A percentile compares a stretch with the other conserved stretches of the same genome.
These are phyloP conservation scores for Citrus inodora DNA, from an alignment of 345 rosid species.

Conservation along the genomic window DNA sequence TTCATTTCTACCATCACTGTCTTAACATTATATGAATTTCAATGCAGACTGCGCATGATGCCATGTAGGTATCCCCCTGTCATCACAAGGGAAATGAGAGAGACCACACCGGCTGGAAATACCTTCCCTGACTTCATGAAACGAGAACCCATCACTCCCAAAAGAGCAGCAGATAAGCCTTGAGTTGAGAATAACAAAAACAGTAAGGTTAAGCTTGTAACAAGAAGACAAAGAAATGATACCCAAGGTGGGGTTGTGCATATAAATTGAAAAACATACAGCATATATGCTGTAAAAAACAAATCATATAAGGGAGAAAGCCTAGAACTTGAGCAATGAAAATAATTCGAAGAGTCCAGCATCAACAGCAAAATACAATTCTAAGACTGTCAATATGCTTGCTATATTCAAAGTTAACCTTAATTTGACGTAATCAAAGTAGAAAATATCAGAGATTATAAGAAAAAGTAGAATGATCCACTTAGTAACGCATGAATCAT, in stretches of 20 bases:
- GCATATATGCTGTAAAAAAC: neutral
- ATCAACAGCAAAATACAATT: neutral
- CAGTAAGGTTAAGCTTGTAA: neutral
- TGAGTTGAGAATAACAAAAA: slow-evolving; percentile 11
- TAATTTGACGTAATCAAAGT: neutral
- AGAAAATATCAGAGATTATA: neutral
- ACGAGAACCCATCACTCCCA: slow-evolving; percentile 83
- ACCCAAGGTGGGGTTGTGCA: neutral
- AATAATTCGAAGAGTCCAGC: neutral
- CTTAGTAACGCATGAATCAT: neutral
- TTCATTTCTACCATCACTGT: neutral
- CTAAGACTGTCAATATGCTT: neutral
- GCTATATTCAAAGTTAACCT: neutral
- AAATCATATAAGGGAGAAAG: neutral
- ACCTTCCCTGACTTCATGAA: slow-evolving; percentile 71
- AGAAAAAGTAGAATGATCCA: neutral
- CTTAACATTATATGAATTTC: slow-evolving; percentile 7
- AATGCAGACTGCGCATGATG: slow-evolving; percentile 59
- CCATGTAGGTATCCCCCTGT: slow-evolving; percentile 83
- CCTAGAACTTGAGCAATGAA: neutral
- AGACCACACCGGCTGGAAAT: slow-evolving; percentile 85
- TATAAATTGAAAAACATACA: neutral
- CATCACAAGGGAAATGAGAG: slow-evolving; percentile 74
- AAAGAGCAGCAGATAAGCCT: slow-evolving; percentile 70
- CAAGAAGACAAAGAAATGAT: neutral